phyloP scores from a whole-genome alignment of 768 basidiomycete species.

The Panellus pusillus region DNA sequence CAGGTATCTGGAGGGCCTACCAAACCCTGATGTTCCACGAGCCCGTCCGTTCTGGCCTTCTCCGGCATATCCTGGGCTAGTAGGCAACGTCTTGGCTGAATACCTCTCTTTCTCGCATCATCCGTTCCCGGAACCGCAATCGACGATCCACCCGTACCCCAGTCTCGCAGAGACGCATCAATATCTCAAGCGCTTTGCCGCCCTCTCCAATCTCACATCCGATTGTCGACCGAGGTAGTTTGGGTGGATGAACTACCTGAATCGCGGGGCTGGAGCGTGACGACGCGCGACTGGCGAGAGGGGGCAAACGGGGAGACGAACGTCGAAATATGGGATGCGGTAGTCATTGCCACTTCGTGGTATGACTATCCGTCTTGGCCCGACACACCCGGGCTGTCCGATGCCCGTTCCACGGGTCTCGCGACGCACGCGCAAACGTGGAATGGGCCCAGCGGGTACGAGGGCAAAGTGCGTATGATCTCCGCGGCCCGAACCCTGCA shows the following conservation, averaged over 20 bases:
- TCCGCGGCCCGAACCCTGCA: not conserved
- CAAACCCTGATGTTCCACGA: not conserved
- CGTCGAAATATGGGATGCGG: constrained; percentile 35
- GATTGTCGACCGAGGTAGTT: constrained; percentile 28
- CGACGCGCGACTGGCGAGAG: constrained; percentile 26
- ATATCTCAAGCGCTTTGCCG: constrained; percentile 28
- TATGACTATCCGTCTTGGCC: constrained; percentile 32
- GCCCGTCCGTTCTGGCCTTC: constrained; percentile 25
- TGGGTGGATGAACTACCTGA: constrained; percentile 24
- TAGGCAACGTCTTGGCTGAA: constrained; percentile 37
- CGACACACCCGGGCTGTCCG: constrained; percentile 27
- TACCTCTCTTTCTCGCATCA: constrained; percentile 29
- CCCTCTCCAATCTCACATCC: constrained; percentile 25
- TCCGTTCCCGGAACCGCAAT: constrained; percentile 28
- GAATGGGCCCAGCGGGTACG: constrained; percentile 25
- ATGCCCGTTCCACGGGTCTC: constrained; percentile 22
- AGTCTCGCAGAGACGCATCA: constrained; percentile 28
- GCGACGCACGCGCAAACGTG: constrained; percentile 29
- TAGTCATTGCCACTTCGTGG: constrained; percentile 34
- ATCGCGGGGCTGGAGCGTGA: constrained; percentile 26
- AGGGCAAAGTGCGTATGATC: constrained; percentile 32
- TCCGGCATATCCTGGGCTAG: constrained; percentile 32
- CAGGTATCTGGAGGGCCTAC: constrained; percentile 16
- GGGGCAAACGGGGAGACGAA: constrained; percentile 16
- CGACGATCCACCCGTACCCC: constrained; percentile 29